phyloP scores from a whole-genome alignment of 1,139 yeast species.

The Yamadazyma atmosphaerica region DNA sequence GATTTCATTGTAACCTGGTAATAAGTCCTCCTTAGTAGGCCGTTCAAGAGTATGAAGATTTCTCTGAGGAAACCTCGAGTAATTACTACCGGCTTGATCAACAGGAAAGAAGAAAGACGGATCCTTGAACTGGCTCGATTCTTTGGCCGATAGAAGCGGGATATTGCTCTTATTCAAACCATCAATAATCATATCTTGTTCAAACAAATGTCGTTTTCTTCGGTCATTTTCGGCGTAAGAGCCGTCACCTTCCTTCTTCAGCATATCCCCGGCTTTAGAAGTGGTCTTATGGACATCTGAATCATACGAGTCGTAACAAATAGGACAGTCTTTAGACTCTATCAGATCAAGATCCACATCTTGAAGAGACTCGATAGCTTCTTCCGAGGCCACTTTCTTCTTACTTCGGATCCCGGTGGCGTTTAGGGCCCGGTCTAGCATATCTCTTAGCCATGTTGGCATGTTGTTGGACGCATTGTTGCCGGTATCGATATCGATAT shows the following conservation, averaged over 20 bases:
- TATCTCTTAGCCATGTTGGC: constrained; percentile 42
- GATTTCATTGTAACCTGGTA: constrained; percentile 31
- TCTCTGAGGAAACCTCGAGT: constrained; percentile 35
- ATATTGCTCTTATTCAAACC: constrained; percentile 6
- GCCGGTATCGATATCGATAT: constrained; percentile 28
- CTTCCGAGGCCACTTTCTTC: constrained; percentile 38
- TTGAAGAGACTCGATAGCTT: constrained; percentile 37
- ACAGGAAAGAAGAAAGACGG: constrained; percentile 42
- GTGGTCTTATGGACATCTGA: no score
- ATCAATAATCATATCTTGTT: constrained; percentile 6
- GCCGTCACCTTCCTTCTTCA: not conserved
- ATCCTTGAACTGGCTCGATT: constrained; percentile 27
- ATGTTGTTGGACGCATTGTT: constrained; percentile 19
- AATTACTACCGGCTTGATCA: constrained; percentile 30
- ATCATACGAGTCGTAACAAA: constrained; percentile 42
- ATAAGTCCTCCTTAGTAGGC: constrained; percentile 28
- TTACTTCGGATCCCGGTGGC: constrained; percentile 28
- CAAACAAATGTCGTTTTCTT: not conserved
- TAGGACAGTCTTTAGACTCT: constrained; percentile 37
- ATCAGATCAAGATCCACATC: constrained; percentile 23
- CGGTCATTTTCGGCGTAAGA: not conserved
- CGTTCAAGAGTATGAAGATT: constrained; percentile 25
- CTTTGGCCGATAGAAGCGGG: constrained; percentile 6
- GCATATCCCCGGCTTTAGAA: not conserved
- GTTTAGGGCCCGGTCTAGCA: constrained; percentile 36